Evolutionary conservation across 345 rosid species (phyloP), one percentile per base, ranked within the genome.

Genomic region (Kernera saxatilis): DNA sequence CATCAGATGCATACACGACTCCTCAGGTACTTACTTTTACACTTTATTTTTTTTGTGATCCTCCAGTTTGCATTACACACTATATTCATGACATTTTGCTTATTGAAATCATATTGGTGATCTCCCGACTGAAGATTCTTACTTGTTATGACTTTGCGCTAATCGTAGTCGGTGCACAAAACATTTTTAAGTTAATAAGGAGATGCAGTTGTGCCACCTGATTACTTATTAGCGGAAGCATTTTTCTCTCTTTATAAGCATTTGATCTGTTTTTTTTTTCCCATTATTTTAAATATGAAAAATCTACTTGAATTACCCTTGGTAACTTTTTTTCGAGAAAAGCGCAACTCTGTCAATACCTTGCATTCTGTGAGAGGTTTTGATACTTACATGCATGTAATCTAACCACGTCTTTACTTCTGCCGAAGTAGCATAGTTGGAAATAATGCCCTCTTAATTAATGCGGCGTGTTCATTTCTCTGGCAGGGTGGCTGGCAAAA

Each of bases 401-500:
- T 12, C 37, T 61, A 40, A 61, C 26, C 10, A 11, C 27, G 51
- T 61, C 33, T 25, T 40, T 26, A 27, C 37, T 67, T 37, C 25
- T 67, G 15, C 26, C 23, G 10, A 50, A 50, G 56, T 29, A 18
- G 26, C 57, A 1, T 36, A 25, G 46, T 36, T 11, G 15, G 23
- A n/a, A 29, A 33, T 22, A n/a, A 32, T 25, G 4, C 26, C 29
- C 21, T 45, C 48, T 48, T 60, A 6, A 25, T 48, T 60, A 6
- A 25, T 60, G 35, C 64, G 3, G 46, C 27, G 35, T 70, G 75
- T 27, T 53, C 19, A 11, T 39, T 27, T 53, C 10, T 11, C 60
- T 68, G 48, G 72, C 75, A 91, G 97, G 87, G 79, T 60, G 84
- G 81, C 69, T 64, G 84, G 76, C 87, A 77, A 55, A 72, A 73